A percentile compares a stretch with the other conserved stretches of the same genome.
These are phyloP conservation scores for Sporopachydermia lactativora DNA, from an alignment of 805 yeast species.

Conservation along the genomic window DNA sequence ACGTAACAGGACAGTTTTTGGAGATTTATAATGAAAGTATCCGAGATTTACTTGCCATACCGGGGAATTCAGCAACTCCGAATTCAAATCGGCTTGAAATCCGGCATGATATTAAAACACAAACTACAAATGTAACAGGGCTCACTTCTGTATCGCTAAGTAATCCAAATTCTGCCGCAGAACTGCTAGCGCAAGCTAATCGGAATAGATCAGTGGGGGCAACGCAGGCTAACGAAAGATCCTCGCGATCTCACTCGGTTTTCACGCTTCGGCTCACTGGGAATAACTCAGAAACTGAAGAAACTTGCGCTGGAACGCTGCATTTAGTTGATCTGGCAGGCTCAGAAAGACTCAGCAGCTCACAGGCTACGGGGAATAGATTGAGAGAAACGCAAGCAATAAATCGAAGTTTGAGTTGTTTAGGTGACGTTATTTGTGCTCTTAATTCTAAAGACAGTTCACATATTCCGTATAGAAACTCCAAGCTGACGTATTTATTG, in stretches of 20 bases:
- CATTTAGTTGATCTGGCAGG: conserved; percentile 91
- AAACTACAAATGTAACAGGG: conserved; percentile 49
- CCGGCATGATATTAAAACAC: conserved; percentile 43
- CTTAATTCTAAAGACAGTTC: conserved; percentile 28
- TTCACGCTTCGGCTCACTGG: conserved; percentile 55
- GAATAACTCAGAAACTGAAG: conserved; percentile 31
- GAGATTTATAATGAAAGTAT: conserved; percentile 84
- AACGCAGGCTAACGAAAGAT: conserved; percentile 66
- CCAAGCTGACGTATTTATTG: conserved; percentile 67
- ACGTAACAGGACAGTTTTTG: conserved; percentile 57
- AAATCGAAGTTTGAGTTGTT: conserved; percentile 72
- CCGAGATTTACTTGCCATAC: conserved; percentile 49
- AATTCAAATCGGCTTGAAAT: conserved; percentile 41
- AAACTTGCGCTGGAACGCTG: conserved; percentile 40
- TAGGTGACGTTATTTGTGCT: conserved; percentile 81
- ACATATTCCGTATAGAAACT: conserved; percentile 57
- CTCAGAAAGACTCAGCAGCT: conserved; percentile 65
- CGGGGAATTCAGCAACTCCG: conserved; percentile 5
- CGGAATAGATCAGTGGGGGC: conserved; percentile 63
- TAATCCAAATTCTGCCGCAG: conserved; percentile 33
- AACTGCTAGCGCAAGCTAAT: conserved; percentile 38
- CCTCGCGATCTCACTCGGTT: conserved; percentile 86
- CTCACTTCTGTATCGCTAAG: conserved; percentile 34
- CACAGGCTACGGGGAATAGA: conserved; percentile 70
- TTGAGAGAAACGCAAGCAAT: conserved; percentile 80